Base-by-base conservation (phyloP, 2,329 filamentous ascomycete species). In the Cephalotrichum gorgonifer region DNA sequence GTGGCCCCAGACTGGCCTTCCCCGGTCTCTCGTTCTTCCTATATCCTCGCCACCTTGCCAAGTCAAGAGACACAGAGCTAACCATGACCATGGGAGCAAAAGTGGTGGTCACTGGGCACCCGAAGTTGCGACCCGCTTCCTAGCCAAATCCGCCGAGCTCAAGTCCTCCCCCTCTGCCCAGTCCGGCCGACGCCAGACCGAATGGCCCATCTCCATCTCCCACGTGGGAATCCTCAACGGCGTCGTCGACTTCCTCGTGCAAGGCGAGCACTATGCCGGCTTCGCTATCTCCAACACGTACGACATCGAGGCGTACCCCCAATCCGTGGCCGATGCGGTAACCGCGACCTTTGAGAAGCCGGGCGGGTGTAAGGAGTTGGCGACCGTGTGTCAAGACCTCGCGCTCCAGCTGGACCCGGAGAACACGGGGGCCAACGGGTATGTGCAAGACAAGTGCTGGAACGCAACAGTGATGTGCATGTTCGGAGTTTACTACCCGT, bases 151-250 rank as follows among this genome's bases (percentile, higher is more conserved):
- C 3, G 17, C n/a, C 35, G 17, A n/a, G 27, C 27, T 8, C 7
- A 15, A 33, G 9, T 43, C 17, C 28, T 35, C 31, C 3, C 7
- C 14, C 14, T 35, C 17, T 35, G 31, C 31, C 14, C 14, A 35
- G 17, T 4, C 39, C n/a, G n/a, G 23, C 22, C 5, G n/a, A n/a
- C n/a, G 15, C 35, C 4, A 11, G 6, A 8, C 26, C 17, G 26
- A 25, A 15, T 30, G 39, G 12, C 14, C 42, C n/a, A 33, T 44
- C 17, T 17, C 8, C 9, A 38, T 49, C 39, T 43, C 39, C 20
- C 25, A 49, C 47, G 63, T 88, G 0, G 84, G 84, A 22, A 84
- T 89, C 51, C 68, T 87, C 51, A 86, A 88, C 60, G 85, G 83
- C 14, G 78, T 82, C 54, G 68, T 88, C 30, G 86, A 89, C 58